These are phyloP conservation scores for Tulasnella sp. DNA, from an alignment of 768 basidiomycete genomes.

Conservation along the genomic window DNA sequence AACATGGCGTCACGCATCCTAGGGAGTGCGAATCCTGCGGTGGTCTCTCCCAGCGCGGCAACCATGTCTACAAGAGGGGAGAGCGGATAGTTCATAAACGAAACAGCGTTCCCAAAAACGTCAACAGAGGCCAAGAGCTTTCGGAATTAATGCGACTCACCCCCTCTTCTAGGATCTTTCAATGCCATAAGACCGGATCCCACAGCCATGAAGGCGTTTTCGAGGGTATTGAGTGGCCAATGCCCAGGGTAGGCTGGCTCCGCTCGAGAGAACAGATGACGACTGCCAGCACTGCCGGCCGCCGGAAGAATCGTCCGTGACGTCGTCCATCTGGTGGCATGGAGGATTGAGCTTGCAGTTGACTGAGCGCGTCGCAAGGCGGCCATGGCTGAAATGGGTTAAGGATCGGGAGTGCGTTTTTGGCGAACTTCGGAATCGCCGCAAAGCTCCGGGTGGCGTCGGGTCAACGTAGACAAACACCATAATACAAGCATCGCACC, in stretches of 20 bases:
- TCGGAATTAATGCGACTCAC: constrained; percentile 39
- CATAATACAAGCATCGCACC: no score
- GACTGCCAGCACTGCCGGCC: neutral
- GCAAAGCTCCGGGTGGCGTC: no score
- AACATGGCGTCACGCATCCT: constrained; percentile 71
- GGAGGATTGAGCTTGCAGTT: no score
- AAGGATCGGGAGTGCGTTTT: no score
- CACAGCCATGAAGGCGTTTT: constrained; percentile 75
- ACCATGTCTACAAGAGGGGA: constrained; percentile 65
- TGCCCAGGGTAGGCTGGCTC: constrained; percentile 63
- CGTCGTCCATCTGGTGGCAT: neutral
- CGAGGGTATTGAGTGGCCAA: constrained; percentile 71
- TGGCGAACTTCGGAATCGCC: no score
- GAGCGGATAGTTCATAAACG: no score
- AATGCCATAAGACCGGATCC: constrained; percentile 82
- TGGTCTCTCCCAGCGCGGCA: constrained; percentile 88
- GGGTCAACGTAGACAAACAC: no score
- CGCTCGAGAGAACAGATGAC: neutral
- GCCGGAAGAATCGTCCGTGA: neutral
- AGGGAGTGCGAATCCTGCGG: constrained; percentile 71
- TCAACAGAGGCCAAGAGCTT: no score
- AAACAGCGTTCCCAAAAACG: no score
- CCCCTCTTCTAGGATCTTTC: constrained; percentile 72
- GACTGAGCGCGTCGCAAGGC: no score
- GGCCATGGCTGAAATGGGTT: no score